These are phyloP conservation scores for Citeromyces siamensis DNA, from an alignment of 1,139 yeast species.

Conservation along the genomic window DNA sequence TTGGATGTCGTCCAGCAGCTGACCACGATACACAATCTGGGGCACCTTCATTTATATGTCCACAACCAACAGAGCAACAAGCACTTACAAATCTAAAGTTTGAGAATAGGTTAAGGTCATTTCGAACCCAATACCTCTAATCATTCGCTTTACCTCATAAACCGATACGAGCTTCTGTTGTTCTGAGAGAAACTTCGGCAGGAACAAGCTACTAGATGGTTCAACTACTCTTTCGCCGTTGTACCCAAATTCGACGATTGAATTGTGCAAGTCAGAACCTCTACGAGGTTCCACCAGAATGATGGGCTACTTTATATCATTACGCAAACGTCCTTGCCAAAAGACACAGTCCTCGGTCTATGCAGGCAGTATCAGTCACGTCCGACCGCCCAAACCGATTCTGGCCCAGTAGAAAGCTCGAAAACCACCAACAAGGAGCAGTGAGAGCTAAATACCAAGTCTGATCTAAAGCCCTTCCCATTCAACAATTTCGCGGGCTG, in stretches of 20 bases:
- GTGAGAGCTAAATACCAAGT: background rate
- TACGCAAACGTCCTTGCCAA: slow-evolving; percentile 2
- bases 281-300: slow-evolving; percentile 22
- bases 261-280: slow-evolving; percentile 24
- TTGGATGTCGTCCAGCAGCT: background rate
- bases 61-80: background rate
- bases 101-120: slow-evolving; percentile 22
- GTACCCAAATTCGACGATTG: slow-evolving; percentile 25
- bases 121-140: slow-evolving; percentile 23
- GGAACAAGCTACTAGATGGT: slow-evolving; percentile 25
- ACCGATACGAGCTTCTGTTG: slow-evolving; percentile 1
- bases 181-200: slow-evolving; percentile 11
- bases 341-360: slow-evolving; percentile 2
- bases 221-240: slow-evolving; percentile 23
- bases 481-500: slow-evolving; percentile 25
- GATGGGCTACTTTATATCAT: slow-evolving; percentile 2
- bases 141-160: slow-evolving; percentile 20
- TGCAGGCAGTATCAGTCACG: slow-evolving; percentile 1
- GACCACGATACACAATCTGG: too few relatives aligned
- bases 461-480: slow-evolving; percentile 14
- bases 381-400: slow-evolving; percentile 3
- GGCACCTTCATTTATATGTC: too few relatives aligned
- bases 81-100: slow-evolving; percentile 21
- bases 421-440: slow-evolving; percentile 1
- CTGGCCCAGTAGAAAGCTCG: slow-evolving; percentile 1